Conservation (phyloP, 306 rosid species). For the Glycine tomentella region DNA sequence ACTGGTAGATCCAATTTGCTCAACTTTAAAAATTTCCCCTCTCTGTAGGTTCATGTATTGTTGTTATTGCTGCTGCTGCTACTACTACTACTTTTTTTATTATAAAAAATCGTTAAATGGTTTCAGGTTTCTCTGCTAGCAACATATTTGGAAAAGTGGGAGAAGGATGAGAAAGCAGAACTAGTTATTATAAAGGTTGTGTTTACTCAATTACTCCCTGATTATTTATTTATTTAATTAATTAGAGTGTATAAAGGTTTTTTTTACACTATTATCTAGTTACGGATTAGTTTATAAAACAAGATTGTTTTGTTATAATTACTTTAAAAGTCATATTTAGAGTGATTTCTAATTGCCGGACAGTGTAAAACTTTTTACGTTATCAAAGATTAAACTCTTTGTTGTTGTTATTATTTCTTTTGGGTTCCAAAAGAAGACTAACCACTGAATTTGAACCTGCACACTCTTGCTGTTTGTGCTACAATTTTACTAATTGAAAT, state of each 20-base stretch:
- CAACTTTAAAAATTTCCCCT: background rate
- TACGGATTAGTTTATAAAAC: too few species aligned
- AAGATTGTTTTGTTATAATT: background rate
- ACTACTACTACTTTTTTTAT: background rate
- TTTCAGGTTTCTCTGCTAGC: slow-evolving; percentile 83
- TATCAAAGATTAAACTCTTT: background rate
- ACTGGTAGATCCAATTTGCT: slow-evolving; percentile 53
- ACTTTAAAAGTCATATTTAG: background rate
- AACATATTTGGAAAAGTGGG: slow-evolving; percentile 86
- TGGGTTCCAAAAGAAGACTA: background rate
- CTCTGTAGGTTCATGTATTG: background rate
- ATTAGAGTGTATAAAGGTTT: background rate
- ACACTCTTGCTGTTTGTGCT: background rate
- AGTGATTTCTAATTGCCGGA: background rate
- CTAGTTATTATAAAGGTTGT: slow-evolving; percentile 83
- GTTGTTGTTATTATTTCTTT: too few species aligned
- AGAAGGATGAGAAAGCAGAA: slow-evolving; percentile 76
- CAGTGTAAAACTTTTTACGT: background rate
- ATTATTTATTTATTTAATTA: background rate
- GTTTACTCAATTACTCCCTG: slow-evolving; percentile 35
- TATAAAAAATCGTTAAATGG: background rate
- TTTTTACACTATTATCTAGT: background rate
- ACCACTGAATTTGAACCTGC: slow-evolving; percentile 1
- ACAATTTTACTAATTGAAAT: background rate
- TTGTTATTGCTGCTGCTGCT: background rate